A percentile compares a stretch with the other conserved stretches of the same genome.
Evolutionary conservation across 257 asterid genomes (phyloP).

Genomic region (Rubia yunnanensis): DNA sequence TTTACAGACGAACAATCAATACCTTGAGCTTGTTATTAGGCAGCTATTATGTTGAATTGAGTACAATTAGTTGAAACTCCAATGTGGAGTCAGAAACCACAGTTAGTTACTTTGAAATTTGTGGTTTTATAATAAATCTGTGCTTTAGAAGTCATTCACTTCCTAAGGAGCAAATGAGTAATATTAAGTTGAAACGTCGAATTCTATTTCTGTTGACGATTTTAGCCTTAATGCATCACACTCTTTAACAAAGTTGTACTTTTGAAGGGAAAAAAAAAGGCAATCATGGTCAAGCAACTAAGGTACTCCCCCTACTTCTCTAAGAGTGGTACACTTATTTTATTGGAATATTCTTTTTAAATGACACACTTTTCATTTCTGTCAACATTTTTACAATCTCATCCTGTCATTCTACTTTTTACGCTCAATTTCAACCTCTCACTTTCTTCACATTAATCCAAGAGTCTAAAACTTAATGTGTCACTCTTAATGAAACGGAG

Average conservation of each 20-base stretch:
- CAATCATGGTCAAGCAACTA: constrained; percentile 28
- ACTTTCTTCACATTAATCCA: too few species aligned
- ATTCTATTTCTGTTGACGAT: constrained; percentile 21
- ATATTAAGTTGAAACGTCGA: constrained; percentile 17
- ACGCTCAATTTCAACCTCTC: too few species aligned
- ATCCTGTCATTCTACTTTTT: too few species aligned
- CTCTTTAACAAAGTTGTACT: constrained; percentile 29
- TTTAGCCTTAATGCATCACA: constrained; percentile 41
- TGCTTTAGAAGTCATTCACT: constrained; percentile 28
- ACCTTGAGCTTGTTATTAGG: background rate
- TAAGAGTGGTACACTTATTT: too few species aligned
- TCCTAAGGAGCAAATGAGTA: constrained; percentile 13
- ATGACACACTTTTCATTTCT: too few species aligned
- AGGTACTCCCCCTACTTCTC: too few species aligned
- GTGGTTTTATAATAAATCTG: background rate
- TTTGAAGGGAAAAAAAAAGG: constrained; percentile 37
- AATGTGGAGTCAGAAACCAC: background rate
- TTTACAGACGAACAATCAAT: background rate
- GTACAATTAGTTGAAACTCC: background rate
- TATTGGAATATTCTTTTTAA: too few species aligned
- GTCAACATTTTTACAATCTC: too few species aligned
- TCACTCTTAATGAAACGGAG: too few species aligned
- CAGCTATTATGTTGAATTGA: background rate
- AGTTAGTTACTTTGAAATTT: background rate
- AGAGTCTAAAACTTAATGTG: too few species aligned